Evolutionary conservation across 2,329 filamentous ascomycete genomes (phyloP), one percentile per base, ranked within the genome.

Genomic region (Aschersonia sp.): DNA sequence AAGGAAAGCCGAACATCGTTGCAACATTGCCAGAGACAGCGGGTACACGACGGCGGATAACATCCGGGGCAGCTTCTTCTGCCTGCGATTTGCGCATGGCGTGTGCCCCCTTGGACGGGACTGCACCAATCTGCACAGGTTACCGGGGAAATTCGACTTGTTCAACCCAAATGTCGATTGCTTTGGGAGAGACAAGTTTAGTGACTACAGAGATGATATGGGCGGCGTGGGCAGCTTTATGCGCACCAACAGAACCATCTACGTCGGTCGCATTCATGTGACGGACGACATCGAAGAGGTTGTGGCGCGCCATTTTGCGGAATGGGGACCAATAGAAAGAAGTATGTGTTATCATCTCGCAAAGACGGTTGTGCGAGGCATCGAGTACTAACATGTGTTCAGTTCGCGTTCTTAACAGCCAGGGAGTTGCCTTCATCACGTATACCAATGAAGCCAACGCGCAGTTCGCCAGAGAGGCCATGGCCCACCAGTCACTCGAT

Each of bases 221-320:
- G 89, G 91, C 47, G 94, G 94, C 54, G 89, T 96, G 2, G 92
- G 92, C 30, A 88, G 80, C 52, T 98, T 98, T 60, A 84, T 89
- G 79, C 77, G 92, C 29, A 86, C 94, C 60, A 98, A 98, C 61
- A 76, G 92, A 32, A 98, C 92, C 1, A 72, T 98, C 5, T 98
- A 98, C 58, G 79, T 96, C 1, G 92, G 92, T 4, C 75, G 89
- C 45, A 96, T 98, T 63, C 88, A 96, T 63, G 91, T 95, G 38
- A 91, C 84, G 9, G 92, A 97, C 63, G 91, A 97, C 60, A 96
- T 97, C 52, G 91, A 98, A 62, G 92, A 98, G 66, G 79, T 97
- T 38, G 91, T 97, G 5, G 83, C 91, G 31, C 76, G 94, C 10
- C 92, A 98, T 66, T 96, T 97, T 61, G 84, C 88, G 30, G 92